These are phyloP conservation scores for Calendula officinalis DNA, from an alignment of 129 eudicot genomes.

Conservation along the genomic window DNA sequence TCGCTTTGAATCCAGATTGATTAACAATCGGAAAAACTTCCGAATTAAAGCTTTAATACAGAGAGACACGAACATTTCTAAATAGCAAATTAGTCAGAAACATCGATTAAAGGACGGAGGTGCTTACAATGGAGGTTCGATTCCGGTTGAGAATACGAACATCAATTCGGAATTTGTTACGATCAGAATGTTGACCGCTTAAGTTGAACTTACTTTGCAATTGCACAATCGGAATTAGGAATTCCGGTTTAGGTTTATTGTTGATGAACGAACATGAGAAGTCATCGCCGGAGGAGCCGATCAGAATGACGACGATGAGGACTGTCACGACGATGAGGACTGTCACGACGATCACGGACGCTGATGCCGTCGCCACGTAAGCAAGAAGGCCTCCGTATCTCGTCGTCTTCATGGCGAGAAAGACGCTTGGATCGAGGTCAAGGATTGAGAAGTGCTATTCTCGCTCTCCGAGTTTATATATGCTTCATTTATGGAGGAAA, in stretches of 20 bases:
- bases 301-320: constrained; percentile 11
- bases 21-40: too few relatives aligned
- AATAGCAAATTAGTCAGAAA: not conserved
- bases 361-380: constrained; percentile 14
- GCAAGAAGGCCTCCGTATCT: constrained; percentile 18
- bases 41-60: too few relatives aligned
- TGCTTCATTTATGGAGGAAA: constrained; percentile 2
- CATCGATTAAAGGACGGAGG: not conserved
- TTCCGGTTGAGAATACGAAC: constrained; percentile 19
- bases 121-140: constrained; percentile 32
- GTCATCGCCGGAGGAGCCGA: constrained; percentile 21
- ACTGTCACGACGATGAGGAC: constrained; percentile 19
- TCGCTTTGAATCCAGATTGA: too few relatives aligned
- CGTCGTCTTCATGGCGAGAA: constrained; percentile 10
- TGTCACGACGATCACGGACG: constrained; percentile 19
- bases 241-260: constrained; percentile 7
- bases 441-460: constrained; percentile 1
- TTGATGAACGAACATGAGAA: constrained; percentile 8
- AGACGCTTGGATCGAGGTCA: not conserved
- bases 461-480: not conserved
- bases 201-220: constrained; percentile 23
- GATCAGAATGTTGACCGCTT: constrained; percentile 9
- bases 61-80: not conserved
- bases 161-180: constrained; percentile 16
- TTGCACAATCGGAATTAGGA: constrained; percentile 32